Base-by-base conservation (phyloP, 179 eudicot species). In the Silene vulgaris region DNA sequence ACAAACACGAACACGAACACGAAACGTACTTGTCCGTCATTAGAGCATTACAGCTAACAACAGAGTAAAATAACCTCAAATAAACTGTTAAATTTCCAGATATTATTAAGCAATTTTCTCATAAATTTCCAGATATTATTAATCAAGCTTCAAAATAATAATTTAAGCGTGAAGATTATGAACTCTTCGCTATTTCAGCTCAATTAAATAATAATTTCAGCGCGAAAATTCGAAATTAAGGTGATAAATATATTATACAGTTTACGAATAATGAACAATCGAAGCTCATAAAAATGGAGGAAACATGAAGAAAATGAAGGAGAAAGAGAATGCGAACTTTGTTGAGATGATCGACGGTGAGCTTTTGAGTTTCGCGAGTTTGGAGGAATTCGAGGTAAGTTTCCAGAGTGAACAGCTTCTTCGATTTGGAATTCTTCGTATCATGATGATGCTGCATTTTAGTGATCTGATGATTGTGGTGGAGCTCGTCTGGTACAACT, bases 371-470 rank as follows among this genome's bases (percentile, higher is more conserved):
- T 19, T 77, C 72, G 29, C 52, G 75, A 62, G 83, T 77, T 14
- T 20, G 48, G 67, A 73, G 66, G 26, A 73, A 77, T 4, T 54
- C 66, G 74, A 81, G 77, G 75, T 81, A 81, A 52, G 71, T 62
- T 30, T 80, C 83, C 16, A 77, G 65, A 48, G 23, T 32, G 11
- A 81, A 52, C 19, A 5, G 0, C 72, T 69, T 81, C 79, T 4
- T 63, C 60, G 1, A 28, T 30, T 20, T 68, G 26, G 7, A 48
- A 45, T 50, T 30, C 26, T 61, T 30, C 23, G 52, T 40, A 0
- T 43, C 64, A 1, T 76, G 50, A 3, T 48, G 54, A 0, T 48
- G 21, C 0, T 71, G 65, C 5, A 40, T 40, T 40, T 40, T 9
- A 40, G 2, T 40, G 48, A 0, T 8, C 1, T 52, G 57, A 52